phyloP scores from a whole-genome alignment of 2,329 filamentous ascomycete genomes.

The Sodiomyces alkalinus region DNA sequence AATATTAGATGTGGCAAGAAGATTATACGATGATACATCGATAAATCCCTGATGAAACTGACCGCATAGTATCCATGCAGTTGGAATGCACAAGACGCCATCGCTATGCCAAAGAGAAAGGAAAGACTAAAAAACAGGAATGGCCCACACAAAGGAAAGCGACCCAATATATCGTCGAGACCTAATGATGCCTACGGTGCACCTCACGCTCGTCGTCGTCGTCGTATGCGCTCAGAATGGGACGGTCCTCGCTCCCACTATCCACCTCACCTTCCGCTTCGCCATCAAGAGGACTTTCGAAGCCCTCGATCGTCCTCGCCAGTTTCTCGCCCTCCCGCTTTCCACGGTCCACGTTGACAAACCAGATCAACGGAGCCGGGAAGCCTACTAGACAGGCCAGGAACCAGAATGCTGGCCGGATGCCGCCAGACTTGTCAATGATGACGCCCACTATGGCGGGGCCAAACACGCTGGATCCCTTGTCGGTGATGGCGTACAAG shows the following conservation, averaged over 20 bases:
- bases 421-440: conserved; percentile 69
- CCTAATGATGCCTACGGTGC: background rate
- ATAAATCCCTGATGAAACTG: too few relatives aligned
- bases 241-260: conserved; percentile 16
- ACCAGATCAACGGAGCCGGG: conserved; percentile 70
- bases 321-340: conserved; percentile 52
- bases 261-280: conserved; percentile 11
- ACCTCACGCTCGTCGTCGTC: conserved; percentile 13
- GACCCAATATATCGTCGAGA: conserved; percentile 1
- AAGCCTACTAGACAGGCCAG: conserved; percentile 70
- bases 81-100: conserved; percentile 11
- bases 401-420: conserved; percentile 84
- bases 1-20: too few relatives aligned
- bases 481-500: conserved; percentile 93
- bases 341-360: conserved; percentile 72
- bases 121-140: too few relatives aligned
- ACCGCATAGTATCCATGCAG: too few relatives aligned
- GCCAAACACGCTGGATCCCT: conserved; percentile 85
- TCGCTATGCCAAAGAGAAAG: too few relatives aligned
- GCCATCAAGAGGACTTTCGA: conserved; percentile 13
- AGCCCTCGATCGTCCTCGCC: conserved; percentile 42
- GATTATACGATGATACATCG: too few relatives aligned
- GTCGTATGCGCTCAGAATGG: conserved; percentile 20
- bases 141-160: too few relatives aligned
- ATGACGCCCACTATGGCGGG: conserved; percentile 88